These are phyloP conservation scores for Candida neerlandica DNA, from an alignment of 1,139 yeast species.

Conservation along the genomic window DNA sequence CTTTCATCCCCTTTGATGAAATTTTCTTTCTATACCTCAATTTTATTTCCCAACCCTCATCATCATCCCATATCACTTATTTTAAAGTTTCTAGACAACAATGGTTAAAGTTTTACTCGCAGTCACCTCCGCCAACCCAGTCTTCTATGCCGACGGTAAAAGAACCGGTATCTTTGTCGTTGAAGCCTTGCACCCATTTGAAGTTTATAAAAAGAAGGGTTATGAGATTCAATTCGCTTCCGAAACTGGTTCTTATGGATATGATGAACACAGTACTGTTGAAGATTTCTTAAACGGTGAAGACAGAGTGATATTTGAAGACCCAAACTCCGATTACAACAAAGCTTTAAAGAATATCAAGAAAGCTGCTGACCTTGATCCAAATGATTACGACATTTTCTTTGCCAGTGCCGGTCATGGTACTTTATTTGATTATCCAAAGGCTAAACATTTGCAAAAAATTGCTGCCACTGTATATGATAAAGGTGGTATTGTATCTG, in stretches of 20 bases:
- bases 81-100: background rate
- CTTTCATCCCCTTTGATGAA: no score
- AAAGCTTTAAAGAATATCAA: slow-evolving; percentile 35
- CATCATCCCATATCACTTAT: background rate
- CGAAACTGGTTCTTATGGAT: slow-evolving; percentile 57
- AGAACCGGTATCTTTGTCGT: slow-evolving; percentile 58
- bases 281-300: slow-evolving; percentile 45
- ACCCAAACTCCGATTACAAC: slow-evolving; percentile 41
- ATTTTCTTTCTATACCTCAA: no score
- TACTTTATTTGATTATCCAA: slow-evolving; percentile 58
- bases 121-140: slow-evolving; percentile 49
- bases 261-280: slow-evolving; percentile 54
- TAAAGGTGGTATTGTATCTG: slow-evolving; percentile 56
- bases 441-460: slow-evolving; percentile 47
- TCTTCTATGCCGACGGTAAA: slow-evolving; percentile 55
- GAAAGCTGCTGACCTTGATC: slow-evolving; percentile 45
- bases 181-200: slow-evolving; percentile 62
- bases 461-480: slow-evolving; percentile 49
- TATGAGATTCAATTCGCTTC: slow-evolving; percentile 57
- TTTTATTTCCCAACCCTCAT: no score
- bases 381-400: slow-evolving; percentile 53
- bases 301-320: slow-evolving; percentile 40
- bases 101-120: slow-evolving; percentile 49
- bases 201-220: slow-evolving; percentile 48
- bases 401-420: slow-evolving; percentile 72